Base-by-base conservation (phyloP, 1,139 yeast genomes). In the Kodamaea alishanica region DNA sequence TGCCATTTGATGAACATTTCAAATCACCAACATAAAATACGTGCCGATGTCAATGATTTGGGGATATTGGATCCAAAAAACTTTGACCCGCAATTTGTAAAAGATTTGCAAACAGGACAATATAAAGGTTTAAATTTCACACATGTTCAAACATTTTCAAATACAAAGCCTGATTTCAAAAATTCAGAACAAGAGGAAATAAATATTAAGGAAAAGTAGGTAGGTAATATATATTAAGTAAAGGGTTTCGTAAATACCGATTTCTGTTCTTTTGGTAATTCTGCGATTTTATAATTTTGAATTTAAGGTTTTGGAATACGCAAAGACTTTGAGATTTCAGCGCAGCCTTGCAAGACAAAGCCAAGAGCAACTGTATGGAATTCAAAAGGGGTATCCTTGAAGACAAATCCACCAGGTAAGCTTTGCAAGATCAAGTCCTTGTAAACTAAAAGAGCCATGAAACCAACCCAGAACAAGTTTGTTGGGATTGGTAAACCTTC, bases 401-500 rank as follows among this genome's bases (percentile, higher is more conserved):
- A 74, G 32, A 68, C 44, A 15, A 73, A 49, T 2, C 96, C 95
- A 23, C 81, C 77, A 4, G 96, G 95, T 44, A 92, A 65, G 47
- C 74, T 45, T 34, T 58, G 60, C 60, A 74, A 55, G 52, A 68
- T 65, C 57, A 61, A 61, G 38, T 72, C 76, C 42, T 73, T 67
- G 47, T 71, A 71, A 23, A 81, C 84, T 45, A 81, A 73, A 43
- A 63, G 67, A 23, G 89, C 87, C 87, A 90, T 82, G 37, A 79
- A 57, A 3, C 68, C 71, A 23, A 92, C 96, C 60, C 92, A 74
- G 37, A 76, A 66, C 50, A 92, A 71, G 35, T 95, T 84, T 5
- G 95, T 81, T 41, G 98, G 98, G 52, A 92, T 88, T 10, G 98
- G 98, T 37, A 92, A 77, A 8, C 98, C 98, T 68, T 92, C 98